Base-by-base conservation (phyloP, 129 eudicot genomes). In the Flaveria sonorensis region DNA sequence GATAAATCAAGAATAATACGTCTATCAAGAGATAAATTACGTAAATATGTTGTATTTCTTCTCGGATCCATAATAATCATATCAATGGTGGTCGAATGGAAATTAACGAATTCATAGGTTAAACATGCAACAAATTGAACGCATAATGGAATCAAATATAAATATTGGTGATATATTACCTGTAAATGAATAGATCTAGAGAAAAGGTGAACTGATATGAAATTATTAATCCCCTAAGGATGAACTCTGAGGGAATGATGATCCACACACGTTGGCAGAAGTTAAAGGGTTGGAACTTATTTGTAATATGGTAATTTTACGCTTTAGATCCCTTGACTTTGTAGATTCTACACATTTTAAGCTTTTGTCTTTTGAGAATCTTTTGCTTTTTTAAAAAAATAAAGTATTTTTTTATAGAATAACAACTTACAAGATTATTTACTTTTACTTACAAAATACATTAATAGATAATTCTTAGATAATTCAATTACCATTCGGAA, bases 121-220 rank as follows among this genome's bases (percentile, higher is more conserved):
- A 59, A 26, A 42, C 21, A 73, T 57, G 56, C 16, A 16, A 42
- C 4, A 9, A n/a, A 45, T 75, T 47, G 47, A n/a, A 45, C 20
- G 36, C 30, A 61, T 62, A 47, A 75, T 23, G 65, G 4, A 30
- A 20, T 30, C 2, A 47, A 26, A 28, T 63, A 1, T 46, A 21
- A 12, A 65, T 30, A 16, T 48, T 43, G 43, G 18, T 64, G 72
- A 64, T n/a, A 18, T 5, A 20, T 55, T 26, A 77, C 81, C 75
- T 53, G 69, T 21, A 51, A 53, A 40, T 0, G 8, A 45, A 68
- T n/a, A 68, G 81, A 77, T 68, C 60, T 39, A 55, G 75, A 77
- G 75, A 24, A 77, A 68, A 77, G 16, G 60, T 10, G 61, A 42
- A 15, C 7, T 13, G 48, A 26, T 9, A 16, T 56, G 39, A 13